A percentile compares a stretch with the other conserved stretches of the same genome.
Evolutionary conservation across 2,329 filamentous ascomycete genomes (phyloP).

Genomic region (Scytalidium sp.): DNA sequence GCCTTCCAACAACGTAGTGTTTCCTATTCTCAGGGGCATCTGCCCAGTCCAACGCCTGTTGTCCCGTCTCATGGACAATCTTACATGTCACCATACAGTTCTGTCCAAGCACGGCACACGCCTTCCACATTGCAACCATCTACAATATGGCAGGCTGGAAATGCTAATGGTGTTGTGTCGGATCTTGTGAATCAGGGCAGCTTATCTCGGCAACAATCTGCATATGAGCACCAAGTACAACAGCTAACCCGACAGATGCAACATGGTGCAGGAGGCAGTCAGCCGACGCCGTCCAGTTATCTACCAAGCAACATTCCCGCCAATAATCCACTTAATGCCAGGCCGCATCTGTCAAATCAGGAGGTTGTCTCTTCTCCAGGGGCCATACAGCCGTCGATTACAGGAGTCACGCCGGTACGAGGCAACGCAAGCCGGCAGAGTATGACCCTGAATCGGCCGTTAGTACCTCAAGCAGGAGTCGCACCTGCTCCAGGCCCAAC

Average conservation of each 20-base stretch:
- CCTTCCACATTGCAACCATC: background rate
- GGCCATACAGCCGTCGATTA: background rate
- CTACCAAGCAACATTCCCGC: background rate
- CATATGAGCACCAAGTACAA: background rate
- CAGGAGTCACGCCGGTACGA: background rate
- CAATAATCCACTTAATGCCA: background rate
- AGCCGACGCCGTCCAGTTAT: background rate
- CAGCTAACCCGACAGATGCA: background rate
- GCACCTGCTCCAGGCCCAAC: slow-evolving; percentile 36
- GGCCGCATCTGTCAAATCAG: background rate
- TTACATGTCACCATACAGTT: background rate
- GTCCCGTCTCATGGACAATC: background rate
- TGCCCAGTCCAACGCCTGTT: background rate
- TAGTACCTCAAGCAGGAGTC: slow-evolving; percentile 34
- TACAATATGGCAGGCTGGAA: background rate
- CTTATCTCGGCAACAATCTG: background rate
- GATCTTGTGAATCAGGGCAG: background rate
- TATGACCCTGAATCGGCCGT: slow-evolving; percentile 7
- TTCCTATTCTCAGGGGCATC: background rate
- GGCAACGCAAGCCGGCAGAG: background rate
- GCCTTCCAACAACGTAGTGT: background rate
- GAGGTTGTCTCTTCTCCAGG: background rate
- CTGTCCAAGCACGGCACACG: too few relatives aligned
- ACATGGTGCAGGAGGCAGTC: background rate
- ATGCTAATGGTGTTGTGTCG: background rate